phyloP scores from a whole-genome alignment of 306 rosid genomes.

The Cucurbita ficifolia region DNA sequence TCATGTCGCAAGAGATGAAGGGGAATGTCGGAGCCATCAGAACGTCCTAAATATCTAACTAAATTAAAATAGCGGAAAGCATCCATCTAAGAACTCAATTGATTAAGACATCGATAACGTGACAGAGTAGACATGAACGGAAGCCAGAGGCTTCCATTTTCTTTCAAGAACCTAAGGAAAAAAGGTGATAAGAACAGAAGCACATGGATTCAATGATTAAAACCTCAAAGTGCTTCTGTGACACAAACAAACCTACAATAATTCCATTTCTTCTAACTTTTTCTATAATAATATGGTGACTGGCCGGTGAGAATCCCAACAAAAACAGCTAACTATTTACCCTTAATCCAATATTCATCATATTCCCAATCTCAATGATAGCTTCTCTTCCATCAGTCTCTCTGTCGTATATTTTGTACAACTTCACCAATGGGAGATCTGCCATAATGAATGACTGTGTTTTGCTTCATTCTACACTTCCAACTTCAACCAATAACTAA shows the following conservation, averaged over 20 bases:
- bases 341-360: constrained; percentile 23
- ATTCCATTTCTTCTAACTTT: neutral
- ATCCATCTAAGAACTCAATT: too few species aligned
- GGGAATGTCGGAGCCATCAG: too few species aligned
- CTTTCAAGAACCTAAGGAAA: neutral
- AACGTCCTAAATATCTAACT: too few species aligned
- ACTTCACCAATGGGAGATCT: constrained; percentile 63
- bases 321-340: constrained; percentile 18
- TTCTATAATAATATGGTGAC: neutral
- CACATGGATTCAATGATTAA: constrained; percentile 51
- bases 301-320: neutral
- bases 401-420: constrained; percentile 78
- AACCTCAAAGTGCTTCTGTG: constrained; percentile 49
- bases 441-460: constrained; percentile 46
- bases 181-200: neutral
- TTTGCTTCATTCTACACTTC: constrained; percentile 14
- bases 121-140: neutral
- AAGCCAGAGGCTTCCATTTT: constrained; percentile 8
- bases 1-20: too few species aligned
- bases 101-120: too few species aligned
- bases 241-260: constrained; percentile 12
- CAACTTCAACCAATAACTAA: constrained; percentile 4
- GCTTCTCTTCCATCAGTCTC: constrained; percentile 54
- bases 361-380: constrained; percentile 23
- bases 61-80: too few species aligned